Conservation (phyloP, 2,329 filamentous ascomycete species). For the Diaporthe citri region DNA sequence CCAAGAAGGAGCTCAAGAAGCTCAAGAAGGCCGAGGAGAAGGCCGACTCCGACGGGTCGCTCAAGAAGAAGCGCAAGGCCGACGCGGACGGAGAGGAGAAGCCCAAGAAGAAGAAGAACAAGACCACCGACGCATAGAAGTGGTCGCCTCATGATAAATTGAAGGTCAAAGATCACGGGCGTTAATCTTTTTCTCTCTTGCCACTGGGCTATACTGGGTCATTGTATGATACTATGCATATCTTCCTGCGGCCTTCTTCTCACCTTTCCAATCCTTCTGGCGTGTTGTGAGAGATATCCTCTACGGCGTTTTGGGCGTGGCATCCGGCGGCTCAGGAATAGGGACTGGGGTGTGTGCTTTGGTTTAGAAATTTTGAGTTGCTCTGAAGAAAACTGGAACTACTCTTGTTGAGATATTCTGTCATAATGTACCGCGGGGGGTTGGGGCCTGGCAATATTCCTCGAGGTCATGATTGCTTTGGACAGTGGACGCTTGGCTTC, state of each 20-base stretch:
- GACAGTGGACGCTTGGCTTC: background rate
- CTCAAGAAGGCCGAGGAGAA: conserved; percentile 73
- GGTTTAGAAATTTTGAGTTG: conserved; percentile 28
- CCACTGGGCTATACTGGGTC: conserved; percentile 31
- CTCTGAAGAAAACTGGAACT: conserved; percentile 10
- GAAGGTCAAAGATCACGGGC: background rate
- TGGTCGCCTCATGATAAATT: background rate
- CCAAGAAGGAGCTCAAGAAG: conserved; percentile 84
- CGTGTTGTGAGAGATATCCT: conserved; percentile 41
- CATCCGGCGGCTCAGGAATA: conserved; percentile 31
- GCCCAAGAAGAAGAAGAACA: conserved; percentile 61
- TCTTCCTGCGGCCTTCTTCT: conserved; percentile 35
- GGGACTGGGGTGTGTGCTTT: conserved; percentile 20
- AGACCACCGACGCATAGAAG: conserved; percentile 37
- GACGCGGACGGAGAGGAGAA: conserved; percentile 76
- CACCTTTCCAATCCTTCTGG: conserved; percentile 36
- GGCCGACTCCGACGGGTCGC: conserved; percentile 54
- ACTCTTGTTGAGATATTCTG: background rate
- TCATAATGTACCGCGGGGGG: conserved; percentile 7
- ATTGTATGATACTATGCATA: conserved; percentile 40
- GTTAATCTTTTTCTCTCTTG: conserved; percentile 14
- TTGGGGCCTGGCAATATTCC: background rate
- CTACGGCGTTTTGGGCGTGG: conserved; percentile 41
- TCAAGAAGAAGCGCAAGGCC: conserved; percentile 80
- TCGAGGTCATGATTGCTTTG: background rate